phyloP scores from a whole-genome alignment of 2,329 filamentous ascomycete species.

The Sporothrix globosa region DNA sequence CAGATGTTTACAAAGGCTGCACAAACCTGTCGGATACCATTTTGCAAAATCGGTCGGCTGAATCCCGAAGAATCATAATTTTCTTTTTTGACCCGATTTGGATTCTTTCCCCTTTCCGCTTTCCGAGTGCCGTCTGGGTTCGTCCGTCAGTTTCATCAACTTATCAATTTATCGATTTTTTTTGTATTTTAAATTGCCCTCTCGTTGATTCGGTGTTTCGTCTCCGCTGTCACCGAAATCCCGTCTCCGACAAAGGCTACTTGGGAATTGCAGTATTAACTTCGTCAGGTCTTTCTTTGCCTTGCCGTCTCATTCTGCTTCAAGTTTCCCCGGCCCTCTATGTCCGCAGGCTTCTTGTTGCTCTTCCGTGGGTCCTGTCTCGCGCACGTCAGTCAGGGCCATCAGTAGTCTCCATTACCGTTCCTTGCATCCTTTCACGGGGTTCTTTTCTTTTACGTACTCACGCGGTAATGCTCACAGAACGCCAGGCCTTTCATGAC shows the following conservation, averaged over 20 bases:
- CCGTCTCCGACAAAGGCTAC: not conserved
- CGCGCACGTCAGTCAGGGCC: constrained; percentile 22
- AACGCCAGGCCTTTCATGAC: constrained; percentile 4
- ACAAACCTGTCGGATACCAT: not conserved
- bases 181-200: not conserved
- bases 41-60: not conserved
- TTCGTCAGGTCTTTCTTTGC: not conserved
- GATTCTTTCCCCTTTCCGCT: not conserved
- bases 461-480: not conserved
- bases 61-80: constrained; percentile 20
- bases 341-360: not conserved
- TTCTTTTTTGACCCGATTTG: not conserved
- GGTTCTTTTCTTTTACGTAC: constrained; percentile 27
- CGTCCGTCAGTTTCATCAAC: not conserved
- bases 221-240: constrained; percentile 18
- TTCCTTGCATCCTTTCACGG: constrained; percentile 9
- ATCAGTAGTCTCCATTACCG: constrained; percentile 13
- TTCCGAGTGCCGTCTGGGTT: not conserved
- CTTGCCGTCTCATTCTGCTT: constrained; percentile 1
- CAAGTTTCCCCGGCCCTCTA: not conserved
- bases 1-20: too few relatives aligned
- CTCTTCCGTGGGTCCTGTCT: not conserved
- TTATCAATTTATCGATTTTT: not conserved
- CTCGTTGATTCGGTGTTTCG: constrained; percentile 26
- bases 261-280: not conserved